These are phyloP conservation scores for Mollisiaceae sp. DNA, from an alignment of 2,329 filamentous ascomycete species.

Conservation along the genomic window DNA sequence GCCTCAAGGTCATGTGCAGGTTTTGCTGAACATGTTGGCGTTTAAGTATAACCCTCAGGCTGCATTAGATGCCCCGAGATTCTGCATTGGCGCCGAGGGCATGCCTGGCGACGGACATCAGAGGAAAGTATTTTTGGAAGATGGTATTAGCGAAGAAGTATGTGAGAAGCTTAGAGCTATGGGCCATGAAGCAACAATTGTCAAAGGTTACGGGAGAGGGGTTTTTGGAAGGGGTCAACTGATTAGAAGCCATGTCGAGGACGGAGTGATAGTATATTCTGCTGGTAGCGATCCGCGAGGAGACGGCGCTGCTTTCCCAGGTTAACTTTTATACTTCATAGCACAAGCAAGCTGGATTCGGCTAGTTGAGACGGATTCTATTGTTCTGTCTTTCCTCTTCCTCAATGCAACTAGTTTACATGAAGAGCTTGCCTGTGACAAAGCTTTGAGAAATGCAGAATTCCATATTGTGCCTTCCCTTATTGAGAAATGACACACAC, in stretches of 20 bases:
- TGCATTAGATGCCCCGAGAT: constrained; percentile 86
- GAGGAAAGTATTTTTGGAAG: constrained; percentile 76
- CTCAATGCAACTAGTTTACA: neutral
- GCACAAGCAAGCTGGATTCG: neutral
- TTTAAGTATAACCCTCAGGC: constrained; percentile 84
- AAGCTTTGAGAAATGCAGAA: neutral
- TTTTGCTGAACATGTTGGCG: constrained; percentile 85
- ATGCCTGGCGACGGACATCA: constrained; percentile 66
- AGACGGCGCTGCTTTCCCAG: constrained; percentile 73
- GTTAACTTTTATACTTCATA: constrained; percentile 36
- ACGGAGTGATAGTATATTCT: constrained; percentile 77
- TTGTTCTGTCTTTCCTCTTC: neutral
- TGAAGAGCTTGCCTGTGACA: neutral
- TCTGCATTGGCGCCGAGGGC: constrained; percentile 78
- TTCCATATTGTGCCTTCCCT: neutral
- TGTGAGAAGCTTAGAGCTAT: constrained; percentile 68
- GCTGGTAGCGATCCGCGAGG: constrained; percentile 88
- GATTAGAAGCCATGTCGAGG: constrained; percentile 79
- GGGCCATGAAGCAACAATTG: constrained; percentile 75
- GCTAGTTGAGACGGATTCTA: neutral
- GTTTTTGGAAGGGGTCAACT: constrained; percentile 89
- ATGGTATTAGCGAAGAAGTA: constrained; percentile 74
- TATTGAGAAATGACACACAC: neutral
- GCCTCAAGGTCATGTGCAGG: constrained; percentile 94
- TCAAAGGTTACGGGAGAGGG: constrained; percentile 67